Evolutionary conservation across 306 rosid species (phyloP).

Genomic region (Luffa acutangula): DNA sequence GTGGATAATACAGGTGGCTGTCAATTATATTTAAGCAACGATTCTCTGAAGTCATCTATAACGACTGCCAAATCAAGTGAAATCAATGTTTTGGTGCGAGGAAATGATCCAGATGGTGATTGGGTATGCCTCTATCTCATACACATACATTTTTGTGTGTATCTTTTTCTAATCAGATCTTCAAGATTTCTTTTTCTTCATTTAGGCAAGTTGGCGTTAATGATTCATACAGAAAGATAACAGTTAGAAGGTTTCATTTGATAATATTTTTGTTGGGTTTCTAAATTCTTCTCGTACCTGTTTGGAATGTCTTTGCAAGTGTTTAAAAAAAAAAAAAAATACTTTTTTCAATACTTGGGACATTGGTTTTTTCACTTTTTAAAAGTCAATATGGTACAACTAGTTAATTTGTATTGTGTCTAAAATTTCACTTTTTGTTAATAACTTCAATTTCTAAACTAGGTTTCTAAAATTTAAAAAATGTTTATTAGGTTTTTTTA

Average conservation of each 20-base stretch:
- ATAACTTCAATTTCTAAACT: too few relatives aligned
- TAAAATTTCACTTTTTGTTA: too few relatives aligned
- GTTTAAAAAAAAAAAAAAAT: too few relatives aligned
- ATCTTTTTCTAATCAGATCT: background rate
- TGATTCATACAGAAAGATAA: background rate
- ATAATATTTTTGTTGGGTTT: background rate
- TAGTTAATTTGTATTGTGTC: too few relatives aligned
- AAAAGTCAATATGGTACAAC: too few relatives aligned
- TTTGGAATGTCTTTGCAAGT: too few relatives aligned
- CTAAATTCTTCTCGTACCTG: too few relatives aligned
- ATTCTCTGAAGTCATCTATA: constrained; percentile 61
- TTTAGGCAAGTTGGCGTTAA: background rate
- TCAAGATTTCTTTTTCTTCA: background rate
- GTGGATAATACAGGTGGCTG: constrained; percentile 88
- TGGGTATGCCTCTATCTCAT: constrained; percentile 50
- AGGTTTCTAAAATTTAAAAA: too few relatives aligned
- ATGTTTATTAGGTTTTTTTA: too few relatives aligned
- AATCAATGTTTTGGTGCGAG: constrained; percentile 85
- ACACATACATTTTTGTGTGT: background rate
- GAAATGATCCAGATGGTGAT: constrained; percentile 57
- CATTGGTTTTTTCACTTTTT: too few relatives aligned
- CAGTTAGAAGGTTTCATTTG: background rate
- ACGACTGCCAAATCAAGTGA: constrained; percentile 95
- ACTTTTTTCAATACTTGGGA: too few relatives aligned
- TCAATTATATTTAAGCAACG: constrained; percentile 84